These are phyloP conservation scores for Starmera stellimalicola DNA, from an alignment of 1,139 yeast genomes.

Conservation along the genomic window DNA sequence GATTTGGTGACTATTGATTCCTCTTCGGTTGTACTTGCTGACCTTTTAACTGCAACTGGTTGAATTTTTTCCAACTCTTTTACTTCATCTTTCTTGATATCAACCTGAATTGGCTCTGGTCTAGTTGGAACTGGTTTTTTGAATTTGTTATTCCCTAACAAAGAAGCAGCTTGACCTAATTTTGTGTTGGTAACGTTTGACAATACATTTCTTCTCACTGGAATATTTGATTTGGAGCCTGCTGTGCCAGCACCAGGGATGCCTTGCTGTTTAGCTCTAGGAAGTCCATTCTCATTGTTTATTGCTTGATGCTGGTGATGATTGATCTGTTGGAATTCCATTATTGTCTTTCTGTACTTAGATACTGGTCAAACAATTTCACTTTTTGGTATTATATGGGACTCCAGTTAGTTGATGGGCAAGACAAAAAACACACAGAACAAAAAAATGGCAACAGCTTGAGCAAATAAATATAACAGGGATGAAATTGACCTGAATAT, in stretches of 20 bases:
- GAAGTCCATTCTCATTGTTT: neutral
- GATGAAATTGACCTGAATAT: no score
- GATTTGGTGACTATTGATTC: constrained; percentile 12
- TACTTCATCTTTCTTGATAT: no score
- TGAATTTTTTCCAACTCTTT: neutral
- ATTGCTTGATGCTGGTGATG: neutral
- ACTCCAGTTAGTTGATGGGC: no score
- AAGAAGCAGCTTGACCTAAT: constrained; percentile 1
- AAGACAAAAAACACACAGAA: no score
- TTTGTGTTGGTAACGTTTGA: constrained; percentile 19
- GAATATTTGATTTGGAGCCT: constrained; percentile 14
- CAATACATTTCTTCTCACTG: constrained; percentile 18
- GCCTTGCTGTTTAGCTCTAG: neutral
- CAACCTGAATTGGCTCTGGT: neutral
- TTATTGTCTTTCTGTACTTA: no score
- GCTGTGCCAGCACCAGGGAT: neutral
- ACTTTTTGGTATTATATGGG: no score
- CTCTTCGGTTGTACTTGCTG: constrained; percentile 12
- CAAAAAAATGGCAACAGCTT: no score
- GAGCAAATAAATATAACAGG: no score
- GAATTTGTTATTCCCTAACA: neutral
- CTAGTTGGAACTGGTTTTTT: neutral
- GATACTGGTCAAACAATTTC: no score
- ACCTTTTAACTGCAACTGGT: constrained; percentile 12
- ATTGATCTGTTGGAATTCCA: no score